Evolutionary conservation across 1,139 yeast genomes (phyloP).

Genomic region (Debaryomyces psychrophilus): DNA sequence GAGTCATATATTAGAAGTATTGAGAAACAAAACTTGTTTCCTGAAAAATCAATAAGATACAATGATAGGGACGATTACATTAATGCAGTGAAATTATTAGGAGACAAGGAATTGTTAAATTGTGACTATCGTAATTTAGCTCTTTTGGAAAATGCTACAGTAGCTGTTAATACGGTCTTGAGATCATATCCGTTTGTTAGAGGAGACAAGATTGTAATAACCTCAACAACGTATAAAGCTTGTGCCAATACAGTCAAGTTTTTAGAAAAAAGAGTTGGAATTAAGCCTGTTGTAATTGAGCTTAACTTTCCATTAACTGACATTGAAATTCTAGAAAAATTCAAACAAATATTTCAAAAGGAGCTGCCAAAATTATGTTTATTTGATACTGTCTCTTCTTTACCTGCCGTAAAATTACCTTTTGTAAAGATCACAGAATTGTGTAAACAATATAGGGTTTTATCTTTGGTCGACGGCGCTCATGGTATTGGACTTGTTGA

Average conservation of each 20-base stretch:
- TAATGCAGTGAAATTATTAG: conserved; percentile 29
- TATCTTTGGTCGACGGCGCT: conserved; percentile 72
- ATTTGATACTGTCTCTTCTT: conserved; percentile 63
- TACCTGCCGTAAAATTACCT: conserved; percentile 66
- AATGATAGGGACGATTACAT: conserved; percentile 28
- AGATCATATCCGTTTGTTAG: conserved; percentile 54
- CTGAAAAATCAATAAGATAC: conserved; percentile 43
- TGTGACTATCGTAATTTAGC: conserved; percentile 51
- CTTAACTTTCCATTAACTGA: conserved; percentile 54
- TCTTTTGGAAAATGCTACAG: conserved; percentile 60
- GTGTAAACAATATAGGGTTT: conserved; percentile 50
- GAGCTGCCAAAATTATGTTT: conserved; percentile 43
- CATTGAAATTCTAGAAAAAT: conserved; percentile 45
- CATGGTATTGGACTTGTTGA: conserved; percentile 62
- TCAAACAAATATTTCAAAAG: conserved; percentile 32
- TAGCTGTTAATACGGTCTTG: conserved; percentile 61
- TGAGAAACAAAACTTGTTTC: conserved; percentile 28
- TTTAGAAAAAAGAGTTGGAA: conserved; percentile 43
- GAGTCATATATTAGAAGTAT: conserved; percentile 22
- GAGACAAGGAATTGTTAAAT: conserved; percentile 43
- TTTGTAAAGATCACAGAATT: conserved; percentile 49
- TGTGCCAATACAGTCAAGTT: conserved; percentile 58
- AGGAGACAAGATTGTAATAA: conserved; percentile 58
- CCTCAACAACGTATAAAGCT: conserved; percentile 60
- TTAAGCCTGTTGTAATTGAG: conserved; percentile 46